phyloP scores from a whole-genome alignment of 805 yeast genomes.

The Blastobotrys parvus region DNA sequence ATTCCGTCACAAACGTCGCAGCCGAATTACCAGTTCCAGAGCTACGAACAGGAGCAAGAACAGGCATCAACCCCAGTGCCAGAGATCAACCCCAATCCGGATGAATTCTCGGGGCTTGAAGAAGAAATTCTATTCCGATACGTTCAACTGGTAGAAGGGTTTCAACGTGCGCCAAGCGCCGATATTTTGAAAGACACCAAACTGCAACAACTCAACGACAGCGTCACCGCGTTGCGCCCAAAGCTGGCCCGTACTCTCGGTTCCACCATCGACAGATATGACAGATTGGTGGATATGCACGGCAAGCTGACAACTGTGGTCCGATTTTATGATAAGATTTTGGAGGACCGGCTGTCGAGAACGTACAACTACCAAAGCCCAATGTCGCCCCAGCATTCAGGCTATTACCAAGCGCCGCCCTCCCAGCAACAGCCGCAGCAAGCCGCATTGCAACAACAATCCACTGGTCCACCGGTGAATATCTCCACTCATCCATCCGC shows the following conservation, averaged over 20 bases:
- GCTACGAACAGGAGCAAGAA: constrained; percentile 5
- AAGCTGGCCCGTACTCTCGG: constrained; percentile 55
- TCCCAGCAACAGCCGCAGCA: not conserved
- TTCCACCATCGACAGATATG: constrained; percentile 53
- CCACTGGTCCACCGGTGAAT: not conserved
- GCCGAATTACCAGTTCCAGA: not conserved
- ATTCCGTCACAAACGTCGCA: not conserved
- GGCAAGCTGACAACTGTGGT: constrained; percentile 69
- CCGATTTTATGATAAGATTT: constrained; percentile 64
- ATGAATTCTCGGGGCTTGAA: constrained; percentile 48
- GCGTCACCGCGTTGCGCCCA: constrained; percentile 56
- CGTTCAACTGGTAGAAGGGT: constrained; percentile 53
- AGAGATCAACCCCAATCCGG: constrained; percentile 9
- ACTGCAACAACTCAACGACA: constrained; percentile 49
- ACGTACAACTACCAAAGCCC: constrained; percentile 23
- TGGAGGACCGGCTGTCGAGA: constrained; percentile 47
- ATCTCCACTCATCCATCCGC: not conserved
- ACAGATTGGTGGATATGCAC: constrained; percentile 61
- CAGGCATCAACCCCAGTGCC: constrained; percentile 19
- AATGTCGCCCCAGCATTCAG: constrained; percentile 1
- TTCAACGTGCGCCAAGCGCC: constrained; percentile 39
- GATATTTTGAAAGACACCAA: constrained; percentile 39
- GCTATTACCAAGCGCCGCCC: not conserved
- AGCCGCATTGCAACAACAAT: not conserved
- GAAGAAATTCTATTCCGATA: constrained; percentile 64